Base-by-base conservation (phyloP, 371 early-diverging fungal species). In the Haplosporangium sp. region DNA sequence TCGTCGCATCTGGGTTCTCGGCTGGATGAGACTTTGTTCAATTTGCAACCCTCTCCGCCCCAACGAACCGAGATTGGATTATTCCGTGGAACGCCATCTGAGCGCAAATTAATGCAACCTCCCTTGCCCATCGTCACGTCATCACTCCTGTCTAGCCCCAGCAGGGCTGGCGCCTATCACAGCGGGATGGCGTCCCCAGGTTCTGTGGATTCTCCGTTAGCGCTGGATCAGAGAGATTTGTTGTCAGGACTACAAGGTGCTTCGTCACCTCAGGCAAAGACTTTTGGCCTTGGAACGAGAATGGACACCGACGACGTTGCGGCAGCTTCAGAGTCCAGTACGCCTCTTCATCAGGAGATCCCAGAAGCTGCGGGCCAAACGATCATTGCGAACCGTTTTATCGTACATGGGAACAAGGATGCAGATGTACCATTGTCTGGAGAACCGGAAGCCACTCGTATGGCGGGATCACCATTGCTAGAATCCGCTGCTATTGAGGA, bases 121-220 rank as follows among this genome's bases (percentile, higher is more conserved):
- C 62, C 62, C 9, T 23, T 62, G 43, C 62, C 62, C 6, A 62
- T 62, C 62, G 52, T 51, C 43, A 62, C 62, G 6, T 53, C 62
- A n/a, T 37, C 43, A 43, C 20, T 62, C 13, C 43, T 62, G 13
- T 52, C 59, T 6, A 59, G 59, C 41, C 59, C 59, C n/a, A 36
- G 59, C 9, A 42, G 59, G n/a, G 23, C 45, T 13, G 45, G 45
- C n/a, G 36, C 36, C 23, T 45, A 59, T 12, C 45, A 59, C 12
- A 59, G 59, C n/a, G 59, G 59, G 9, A 20, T 42, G 36, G 45
- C 59, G 8, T 59, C 59, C 2, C 59, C 59, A 13, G 45, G 21
- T 36, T 59, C 59, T 7, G 42, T 59, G 29, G 59, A 59, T 36
- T 59, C 59, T 7, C 59, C 59, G 5, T 16, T 59, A 21, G 36